Percentiles rank a stretch among this genome's conserved stretches.
phyloP scores from a whole-genome alignment of 345 rosid species.

The Eucalyptus brandiana region DNA sequence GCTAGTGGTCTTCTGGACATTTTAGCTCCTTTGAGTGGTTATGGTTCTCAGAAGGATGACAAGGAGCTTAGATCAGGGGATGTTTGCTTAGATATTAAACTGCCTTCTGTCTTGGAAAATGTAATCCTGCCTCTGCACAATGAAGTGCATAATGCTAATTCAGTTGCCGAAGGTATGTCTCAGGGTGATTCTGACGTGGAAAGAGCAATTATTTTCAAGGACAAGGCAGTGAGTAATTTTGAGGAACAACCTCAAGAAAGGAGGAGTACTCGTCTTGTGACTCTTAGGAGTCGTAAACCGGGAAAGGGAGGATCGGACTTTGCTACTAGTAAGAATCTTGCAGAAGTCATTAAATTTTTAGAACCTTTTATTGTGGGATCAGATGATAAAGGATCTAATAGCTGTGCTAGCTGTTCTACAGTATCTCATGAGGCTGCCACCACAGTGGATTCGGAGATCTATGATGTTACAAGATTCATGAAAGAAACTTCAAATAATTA shows the following conservation, averaged over 20 bases:
- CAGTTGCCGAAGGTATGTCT: conserved; percentile 21
- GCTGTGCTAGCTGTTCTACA: conserved; percentile 15
- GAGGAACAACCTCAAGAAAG: conserved; percentile 94
- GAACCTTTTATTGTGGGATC: conserved; percentile 49
- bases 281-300: conserved; percentile 91
- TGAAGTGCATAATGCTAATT: conserved; percentile 14
- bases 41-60: conserved; percentile 12
- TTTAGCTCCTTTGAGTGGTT: conserved; percentile 34
- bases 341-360: conserved; percentile 59
- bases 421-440: conserved; percentile 19
- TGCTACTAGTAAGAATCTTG: conserved; percentile 46
- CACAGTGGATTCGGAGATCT: conserved; percentile 30
- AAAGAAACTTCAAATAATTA: conserved; percentile 53
- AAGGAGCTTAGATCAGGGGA: conserved; percentile 52
- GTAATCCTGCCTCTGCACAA: conserved; percentile 23
- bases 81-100: conserved; percentile 38
- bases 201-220: conserved; percentile 30
- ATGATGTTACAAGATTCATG: conserved; percentile 42
- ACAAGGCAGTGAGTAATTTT: conserved; percentile 31
- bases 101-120: conserved; percentile 32
- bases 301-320: conserved; percentile 76
- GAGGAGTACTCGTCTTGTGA: conserved; percentile 93
- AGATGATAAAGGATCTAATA: conserved; percentile 16
- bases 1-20: conserved; percentile 57
- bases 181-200: conserved; percentile 31